Evolutionary conservation across 345 rosid species (phyloP), one percentile per base, ranked within the genome.

Genomic region (Heritiera fomes): DNA sequence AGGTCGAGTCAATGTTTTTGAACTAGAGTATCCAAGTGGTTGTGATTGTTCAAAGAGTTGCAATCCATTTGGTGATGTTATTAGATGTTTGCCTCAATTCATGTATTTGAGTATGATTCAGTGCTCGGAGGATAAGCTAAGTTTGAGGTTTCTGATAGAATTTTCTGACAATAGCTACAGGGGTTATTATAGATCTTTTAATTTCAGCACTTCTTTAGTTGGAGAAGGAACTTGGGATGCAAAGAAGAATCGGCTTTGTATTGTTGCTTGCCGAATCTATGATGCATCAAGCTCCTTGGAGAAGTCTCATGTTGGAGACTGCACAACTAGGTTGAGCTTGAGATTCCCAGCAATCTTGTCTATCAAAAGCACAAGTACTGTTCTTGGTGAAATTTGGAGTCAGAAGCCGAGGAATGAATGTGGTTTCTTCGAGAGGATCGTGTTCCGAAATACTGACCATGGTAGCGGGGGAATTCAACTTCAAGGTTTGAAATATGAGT

Each of bases 161-260:
- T 84, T 78, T 53, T 5, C 18, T 1, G 62, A 82, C 6, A 40
- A 3, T 10, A 72, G 70, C 66, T 0, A 45, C 40, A 17, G 5
- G 23, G 28, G 49, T 7, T 40, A 38, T 40, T 32, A 72, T 53
- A 59, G 77, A 28, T 71, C 62, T 32, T 80, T 75, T 17, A 40
- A 76, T 73, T 73, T 49, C 18, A 74, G 7, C 63, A 69, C 52
- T 23, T 56, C 77, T 6, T 53, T 90, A 49, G 71, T 90, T 47
- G 93, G 85, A 6, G 93, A 90, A 85, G 91, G 85, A 47, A 6
- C 60, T 23, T 88, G 90, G 90, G 90, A 85, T 53, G 82, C 79
- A 3, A 77, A 75, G 73, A 83, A 77, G 62, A 79, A 87, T 67
- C 79, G 18, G 49, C 81, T 88, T 18, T 75, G 73, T 75, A 50